Evolutionary conservation across 768 basidiomycete species (phyloP).

Genomic region (Xanthoconium stramineum): DNA sequence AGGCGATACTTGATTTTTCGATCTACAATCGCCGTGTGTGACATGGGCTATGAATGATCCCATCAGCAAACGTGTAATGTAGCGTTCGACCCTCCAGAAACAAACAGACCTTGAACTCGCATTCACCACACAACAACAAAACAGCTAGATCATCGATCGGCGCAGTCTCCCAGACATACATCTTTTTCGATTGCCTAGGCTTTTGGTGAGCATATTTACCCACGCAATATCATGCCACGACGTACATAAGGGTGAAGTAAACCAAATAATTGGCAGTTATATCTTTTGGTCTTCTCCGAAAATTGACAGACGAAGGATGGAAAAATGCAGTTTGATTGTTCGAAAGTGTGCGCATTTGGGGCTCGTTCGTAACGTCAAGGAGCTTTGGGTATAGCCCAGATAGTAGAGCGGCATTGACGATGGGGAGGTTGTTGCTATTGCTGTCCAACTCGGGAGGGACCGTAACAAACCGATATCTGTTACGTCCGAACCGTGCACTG

Average conservation of each 20-base stretch:
- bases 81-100: not conserved
- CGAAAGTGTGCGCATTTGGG: constrained; percentile 69
- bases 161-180: constrained; percentile 92
- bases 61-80: constrained; percentile 4
- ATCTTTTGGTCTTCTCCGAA: constrained; percentile 61
- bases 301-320: constrained; percentile 93
- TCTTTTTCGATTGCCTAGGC: constrained; percentile 84
- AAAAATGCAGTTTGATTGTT: constrained; percentile 79
- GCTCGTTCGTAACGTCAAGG: constrained; percentile 54
- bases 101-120: constrained; percentile 73
- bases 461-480: constrained; percentile 69
- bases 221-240: not conserved
- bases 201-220: constrained; percentile 3
- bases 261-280: constrained; percentile 71
- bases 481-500: constrained; percentile 74
- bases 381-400: constrained; percentile 93
- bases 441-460: constrained; percentile 70
- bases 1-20: constrained; percentile 78
- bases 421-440: constrained; percentile 59
- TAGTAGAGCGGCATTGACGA: constrained; percentile 79
- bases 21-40: constrained; percentile 74
- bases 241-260: constrained; percentile 88
- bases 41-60: constrained; percentile 50
- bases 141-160: constrained; percentile 83
- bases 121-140: constrained; percentile 83